phyloP scores from a whole-genome alignment of 2,329 filamentous ascomycete genomes.

The Trichoderma sp. region DNA sequence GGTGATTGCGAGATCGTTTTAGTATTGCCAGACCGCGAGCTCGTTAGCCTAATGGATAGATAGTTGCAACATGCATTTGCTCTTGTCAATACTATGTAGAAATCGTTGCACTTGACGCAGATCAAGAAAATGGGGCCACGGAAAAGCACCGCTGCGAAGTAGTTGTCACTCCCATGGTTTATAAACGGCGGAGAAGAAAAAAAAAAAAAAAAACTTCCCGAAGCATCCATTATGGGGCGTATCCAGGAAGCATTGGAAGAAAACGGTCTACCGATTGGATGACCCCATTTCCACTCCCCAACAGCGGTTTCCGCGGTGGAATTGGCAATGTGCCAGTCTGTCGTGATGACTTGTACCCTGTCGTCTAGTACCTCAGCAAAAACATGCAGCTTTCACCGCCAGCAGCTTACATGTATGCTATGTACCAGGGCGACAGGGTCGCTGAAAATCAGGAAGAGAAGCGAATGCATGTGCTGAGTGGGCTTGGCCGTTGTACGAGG shows the following conservation, averaged over 20 bases:
- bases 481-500: slow-evolving; percentile 19
- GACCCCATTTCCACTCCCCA: not conserved
- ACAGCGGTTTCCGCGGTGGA: slow-evolving; percentile 14
- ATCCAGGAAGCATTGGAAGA: not conserved
- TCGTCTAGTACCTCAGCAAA: not conserved
- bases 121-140: not conserved
- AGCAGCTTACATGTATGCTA: not conserved
- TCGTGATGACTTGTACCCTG: slow-evolving; percentile 18
- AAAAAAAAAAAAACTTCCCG: slow-evolving; percentile 5
- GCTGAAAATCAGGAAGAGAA: slow-evolving; percentile 1
- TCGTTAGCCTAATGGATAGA: not conserved
- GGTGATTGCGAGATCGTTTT: no score
- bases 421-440: slow-evolving; percentile 6
- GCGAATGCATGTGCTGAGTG: not conserved
- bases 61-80: not conserved
- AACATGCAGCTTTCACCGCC: slow-evolving; percentile 22
- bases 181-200: not conserved
- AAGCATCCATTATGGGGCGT: slow-evolving; percentile 20
- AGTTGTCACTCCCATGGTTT: not conserved
- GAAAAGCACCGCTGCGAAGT: not conserved
- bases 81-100: not conserved
- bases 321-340: not conserved
- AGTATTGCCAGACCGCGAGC: not conserved
- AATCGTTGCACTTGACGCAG: not conserved
- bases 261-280: slow-evolving; percentile 16